phyloP scores from a whole-genome alignment of 2,329 filamentous ascomycete species.

The Ophioceras dolichostomum region DNA sequence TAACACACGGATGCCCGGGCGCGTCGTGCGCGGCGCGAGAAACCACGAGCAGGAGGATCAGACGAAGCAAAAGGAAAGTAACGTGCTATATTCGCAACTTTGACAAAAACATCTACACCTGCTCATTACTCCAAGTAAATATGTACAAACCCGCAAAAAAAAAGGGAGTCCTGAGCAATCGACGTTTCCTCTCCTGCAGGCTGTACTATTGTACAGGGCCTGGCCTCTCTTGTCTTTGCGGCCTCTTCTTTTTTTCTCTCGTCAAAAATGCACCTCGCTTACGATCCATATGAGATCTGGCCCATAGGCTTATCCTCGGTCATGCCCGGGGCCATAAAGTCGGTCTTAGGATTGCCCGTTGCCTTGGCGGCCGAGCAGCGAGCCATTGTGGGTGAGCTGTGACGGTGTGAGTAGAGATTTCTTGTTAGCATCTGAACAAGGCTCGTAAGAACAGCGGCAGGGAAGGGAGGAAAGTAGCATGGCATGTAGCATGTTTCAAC shows the following conservation, averaged over 20 bases:
- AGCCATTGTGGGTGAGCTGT: conserved; percentile 93
- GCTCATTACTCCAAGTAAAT: background rate
- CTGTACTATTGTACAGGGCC: too few relatives aligned
- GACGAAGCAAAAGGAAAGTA: too few relatives aligned
- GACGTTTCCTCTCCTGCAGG: conserved; percentile 10
- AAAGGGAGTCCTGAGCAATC: conserved; percentile 22
- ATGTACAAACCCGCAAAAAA: conserved; percentile 8
- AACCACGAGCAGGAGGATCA: too few relatives aligned
- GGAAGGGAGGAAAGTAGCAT: background rate
- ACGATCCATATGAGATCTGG: conserved; percentile 47
- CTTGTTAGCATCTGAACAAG: conserved; percentile 5
- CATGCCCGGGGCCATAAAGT: conserved; percentile 65
- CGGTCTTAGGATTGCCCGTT: conserved; percentile 63
- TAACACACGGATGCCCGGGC: too few relatives aligned
- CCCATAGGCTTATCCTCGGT: conserved; percentile 50
- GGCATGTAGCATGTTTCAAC: too few relatives aligned
- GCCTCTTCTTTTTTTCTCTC: conserved; percentile 9
- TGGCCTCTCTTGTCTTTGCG: conserved; percentile 10
- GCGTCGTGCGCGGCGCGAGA: too few relatives aligned
- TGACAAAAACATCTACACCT: too few relatives aligned
- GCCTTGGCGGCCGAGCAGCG: conserved; percentile 91
- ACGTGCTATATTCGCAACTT: too few relatives aligned
- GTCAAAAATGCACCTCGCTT: conserved; percentile 10
- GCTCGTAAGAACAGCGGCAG: conserved; percentile 1
- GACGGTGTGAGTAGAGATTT: conserved; percentile 4